Base-by-base conservation (phyloP, 2,329 filamentous ascomycete genomes). In the Chaetomiaceae sp. region DNA sequence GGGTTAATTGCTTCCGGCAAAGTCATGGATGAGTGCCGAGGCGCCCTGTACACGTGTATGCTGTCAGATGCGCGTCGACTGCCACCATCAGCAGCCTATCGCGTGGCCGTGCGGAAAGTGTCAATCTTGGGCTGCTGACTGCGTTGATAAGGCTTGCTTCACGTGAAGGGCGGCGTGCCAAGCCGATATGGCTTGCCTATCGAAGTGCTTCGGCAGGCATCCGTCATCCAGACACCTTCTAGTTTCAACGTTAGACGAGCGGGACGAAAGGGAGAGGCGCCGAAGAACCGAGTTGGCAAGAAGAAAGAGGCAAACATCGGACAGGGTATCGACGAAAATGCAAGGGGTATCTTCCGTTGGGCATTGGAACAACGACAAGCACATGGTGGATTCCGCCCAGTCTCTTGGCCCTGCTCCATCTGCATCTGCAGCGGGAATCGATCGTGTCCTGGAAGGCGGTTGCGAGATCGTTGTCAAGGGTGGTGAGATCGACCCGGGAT, bases 401-500 rank as follows among this genome's bases (percentile, higher is more conserved):
- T 14, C n/a, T 38, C 11, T 17, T 17, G 23, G 22, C 14, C 14
- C 42, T 31, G 25, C 14, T 19, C 8, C 19, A 19, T 8, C 31
- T 29, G 37, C 43, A 33, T 15, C 43, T 52, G 54, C 54, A 51
- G 29, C 31, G 34, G 27, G 11, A 25, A 56, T 9, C 27, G 12
- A 31, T 45, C 17, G 46, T 56, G 47, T 50, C 50, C 50, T 37
- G 29, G 37, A 23, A 7, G 29, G 8, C 39, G 51, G 43, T 31
- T 15, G 43, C 47, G 47, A 23, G 47, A 47, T 44, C 25, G 19
- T 19, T 33, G 43, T 43, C 43, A 57, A 47, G 50, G 22, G 6
- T 11, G 19, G 8, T 8, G 36, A n/a, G 29, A 36, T 39, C 12
- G 25, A 31, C 19, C 12, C 36, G 45, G 49, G 45, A 44, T 42